Evolutionary conservation across 208 protist genomes (phyloP).

Genomic region (Wallacemonas collosoma): DNA sequence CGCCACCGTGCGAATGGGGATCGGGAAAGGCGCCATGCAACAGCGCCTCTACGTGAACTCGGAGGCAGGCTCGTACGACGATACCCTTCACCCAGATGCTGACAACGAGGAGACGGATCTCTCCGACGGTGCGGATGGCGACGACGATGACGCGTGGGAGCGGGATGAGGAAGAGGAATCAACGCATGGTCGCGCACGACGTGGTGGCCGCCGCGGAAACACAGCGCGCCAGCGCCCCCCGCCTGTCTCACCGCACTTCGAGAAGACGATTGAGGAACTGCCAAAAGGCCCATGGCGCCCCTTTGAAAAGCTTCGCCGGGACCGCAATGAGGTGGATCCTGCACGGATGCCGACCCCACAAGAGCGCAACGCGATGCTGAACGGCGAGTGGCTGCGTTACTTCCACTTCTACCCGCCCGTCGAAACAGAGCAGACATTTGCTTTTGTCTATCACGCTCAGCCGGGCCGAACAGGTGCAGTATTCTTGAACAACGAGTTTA

Average conservation of each 20-base stretch:
- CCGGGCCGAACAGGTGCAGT: slow-evolving; percentile 81
- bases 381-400: slow-evolving; percentile 85
- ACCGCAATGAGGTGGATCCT: slow-evolving; percentile 27
- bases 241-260: slow-evolving; percentile 5
- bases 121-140: not conserved
- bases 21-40: slow-evolving; percentile 1
- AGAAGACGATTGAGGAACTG: slow-evolving; percentile 39
- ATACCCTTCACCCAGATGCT: not conserved
- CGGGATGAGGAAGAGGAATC: not conserved
- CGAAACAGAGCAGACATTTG: slow-evolving; percentile 52
- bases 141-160: not conserved
- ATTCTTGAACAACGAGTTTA: slow-evolving; percentile 72
- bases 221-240: not conserved
- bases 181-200: not conserved
- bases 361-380: slow-evolving; percentile 72
- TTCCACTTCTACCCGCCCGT: slow-evolving; percentile 75
- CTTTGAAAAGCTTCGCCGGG: slow-evolving; percentile 62
- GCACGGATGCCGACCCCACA: slow-evolving; percentile 63
- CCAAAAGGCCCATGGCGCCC: slow-evolving; percentile 77
- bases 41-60: not conserved
- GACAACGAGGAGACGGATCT: slow-evolving; percentile 9
- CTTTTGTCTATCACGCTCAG: slow-evolving; percentile 85
- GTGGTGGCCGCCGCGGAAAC: not conserved
- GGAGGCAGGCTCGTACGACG: slow-evolving; percentile 3
- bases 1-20: not conserved